Conservation (phyloP, 345 rosid species). For the Linum trigynum region DNA sequence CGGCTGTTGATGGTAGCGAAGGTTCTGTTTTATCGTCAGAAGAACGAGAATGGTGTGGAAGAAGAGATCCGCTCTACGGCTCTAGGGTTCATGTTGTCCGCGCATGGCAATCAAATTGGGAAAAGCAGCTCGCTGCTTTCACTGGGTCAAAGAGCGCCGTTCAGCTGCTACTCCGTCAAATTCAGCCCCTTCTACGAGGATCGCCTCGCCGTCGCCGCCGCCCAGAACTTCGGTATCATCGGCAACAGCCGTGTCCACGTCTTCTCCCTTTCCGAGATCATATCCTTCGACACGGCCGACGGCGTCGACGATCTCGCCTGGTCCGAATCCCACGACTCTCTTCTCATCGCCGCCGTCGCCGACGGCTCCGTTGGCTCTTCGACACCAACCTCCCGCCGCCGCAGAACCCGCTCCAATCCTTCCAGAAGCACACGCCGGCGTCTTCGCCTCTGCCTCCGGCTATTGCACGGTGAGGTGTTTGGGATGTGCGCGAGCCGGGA, state of each 20-base stretch:
- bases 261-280: constrained; percentile 59
- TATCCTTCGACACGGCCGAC: constrained; percentile 73
- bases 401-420: constrained; percentile 63
- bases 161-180: constrained; percentile 79
- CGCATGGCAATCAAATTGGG: no score
- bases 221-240: constrained; percentile 90
- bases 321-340: constrained; percentile 95
- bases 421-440: constrained; percentile 83
- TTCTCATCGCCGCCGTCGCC: constrained; percentile 63
- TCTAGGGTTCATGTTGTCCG: no score
- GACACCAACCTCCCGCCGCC: constrained; percentile 67
- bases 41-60: no score
- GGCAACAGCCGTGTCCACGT: constrained; percentile 90
- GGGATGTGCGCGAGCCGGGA: constrained; percentile 90
- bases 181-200: constrained; percentile 87
- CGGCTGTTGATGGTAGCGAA: no score
- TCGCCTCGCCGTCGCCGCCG: constrained; percentile 78
- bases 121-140: no score
- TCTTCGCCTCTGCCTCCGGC: constrained; percentile 85
- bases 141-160: no score
- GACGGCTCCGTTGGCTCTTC: constrained; percentile 84
- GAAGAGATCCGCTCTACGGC: no score
- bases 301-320: constrained; percentile 78
- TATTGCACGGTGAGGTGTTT: constrained; percentile 71
- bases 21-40: no score